Base-by-base conservation (phyloP, 108 stramenopile genomes). In the Conticribra guillardii region DNA sequence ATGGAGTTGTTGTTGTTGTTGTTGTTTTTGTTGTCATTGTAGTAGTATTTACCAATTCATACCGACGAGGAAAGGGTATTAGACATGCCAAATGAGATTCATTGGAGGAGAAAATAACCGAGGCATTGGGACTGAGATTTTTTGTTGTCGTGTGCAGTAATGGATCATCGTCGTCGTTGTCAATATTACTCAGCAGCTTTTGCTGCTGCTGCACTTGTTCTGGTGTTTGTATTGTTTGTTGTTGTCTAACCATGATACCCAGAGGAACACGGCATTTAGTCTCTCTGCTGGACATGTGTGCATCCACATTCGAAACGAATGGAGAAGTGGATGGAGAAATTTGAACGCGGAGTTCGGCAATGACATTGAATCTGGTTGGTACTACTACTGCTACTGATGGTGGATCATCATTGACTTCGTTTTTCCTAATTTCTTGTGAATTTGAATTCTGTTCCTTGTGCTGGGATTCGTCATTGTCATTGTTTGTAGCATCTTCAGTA, bases 311-410 rank as follows among this genome's bases (percentile, higher is more conserved):
- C 9, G 77, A 79, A 29, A 57, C 49, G 32, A 79, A 66, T 9
- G 69, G 69, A 16, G 69, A 45, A 22, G 69, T 47, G 31, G 47
- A 55, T n/a, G 60, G 64, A 54, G 55, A 30, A 37, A 79, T 71
- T 60, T 71, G 69, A 17, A 79, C 77, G 15, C 77, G 77, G 14
- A 79, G 70, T 54, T 79, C 77, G 2, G 77, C 77, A 37, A 79
- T 66, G 0, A 79, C 77, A 51, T 71, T 54, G 33, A 45, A 70
- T 27, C 45, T 32, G 22, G n/a, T n/a, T n/a, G n/a, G n/a, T n/a
- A n/a, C n/a, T n/a, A n/a, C 4, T 14, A 49, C 27, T 41, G 4
- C 34, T 14, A n/a, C n/a, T n/a, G n/a, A n/a, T n/a, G n/a, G n/a
- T n/a, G n/a, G n/a, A n/a, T n/a, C n/a, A n/a, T n/a, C n/a, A n/a